Percentiles rank a stretch among this genome's conserved stretches.
phyloP scores from a whole-genome alignment of 2,329 filamentous ascomycete genomes.

The Arthrobotrys conoides region DNA sequence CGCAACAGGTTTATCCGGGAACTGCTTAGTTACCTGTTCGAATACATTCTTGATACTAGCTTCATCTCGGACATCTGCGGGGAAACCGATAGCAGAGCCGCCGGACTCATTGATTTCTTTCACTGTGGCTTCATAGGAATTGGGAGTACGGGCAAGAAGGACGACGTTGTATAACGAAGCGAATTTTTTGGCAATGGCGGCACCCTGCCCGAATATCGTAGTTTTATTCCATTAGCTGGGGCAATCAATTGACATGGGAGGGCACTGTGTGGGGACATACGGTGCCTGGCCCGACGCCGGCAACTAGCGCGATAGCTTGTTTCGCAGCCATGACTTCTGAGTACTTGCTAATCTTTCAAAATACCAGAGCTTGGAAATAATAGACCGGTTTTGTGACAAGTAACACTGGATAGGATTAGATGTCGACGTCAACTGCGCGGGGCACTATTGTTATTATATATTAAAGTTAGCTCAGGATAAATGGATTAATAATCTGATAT shows the following conservation, averaged over 20 bases:
- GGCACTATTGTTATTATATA: background rate
- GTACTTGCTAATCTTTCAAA: background rate
- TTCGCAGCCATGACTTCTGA: constrained; percentile 59
- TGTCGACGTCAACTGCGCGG: background rate
- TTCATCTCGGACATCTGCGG: constrained; percentile 75
- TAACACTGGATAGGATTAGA: background rate
- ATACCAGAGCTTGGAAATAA: background rate
- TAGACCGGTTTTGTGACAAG: background rate
- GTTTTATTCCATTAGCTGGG: background rate
- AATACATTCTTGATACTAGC: constrained; percentile 74
- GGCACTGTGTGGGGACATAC: constrained; percentile 9
- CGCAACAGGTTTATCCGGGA: constrained; percentile 72
- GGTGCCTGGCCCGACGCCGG: constrained; percentile 80
- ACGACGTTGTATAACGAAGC: constrained; percentile 79
- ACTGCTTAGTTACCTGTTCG: constrained; percentile 74
- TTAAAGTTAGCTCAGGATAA: background rate
- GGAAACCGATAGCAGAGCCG: constrained; percentile 79
- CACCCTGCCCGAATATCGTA: constrained; percentile 64
- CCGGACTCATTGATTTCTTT: constrained; percentile 77
- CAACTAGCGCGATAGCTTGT: constrained; percentile 72
- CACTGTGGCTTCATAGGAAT: constrained; percentile 77
- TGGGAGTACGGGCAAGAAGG: constrained; percentile 78
- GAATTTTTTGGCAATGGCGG: constrained; percentile 73
- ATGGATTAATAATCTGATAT: constrained; percentile 12
- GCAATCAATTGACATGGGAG: background rate